Base-by-base conservation (phyloP, 1,139 yeast species). In the Taphrina wiesneri region DNA sequence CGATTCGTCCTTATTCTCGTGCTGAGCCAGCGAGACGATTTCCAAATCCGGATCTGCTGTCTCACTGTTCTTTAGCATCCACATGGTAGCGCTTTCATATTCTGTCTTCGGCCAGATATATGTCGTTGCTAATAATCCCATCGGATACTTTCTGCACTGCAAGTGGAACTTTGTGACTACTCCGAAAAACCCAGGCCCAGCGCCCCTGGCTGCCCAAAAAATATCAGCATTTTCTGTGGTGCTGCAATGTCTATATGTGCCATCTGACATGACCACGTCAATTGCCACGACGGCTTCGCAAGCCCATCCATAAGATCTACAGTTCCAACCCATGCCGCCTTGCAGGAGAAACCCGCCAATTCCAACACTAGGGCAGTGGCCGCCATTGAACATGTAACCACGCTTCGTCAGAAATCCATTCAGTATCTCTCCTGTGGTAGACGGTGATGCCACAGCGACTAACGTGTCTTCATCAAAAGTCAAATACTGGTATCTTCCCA, bases 251-350 rank as follows among this genome's bases (percentile, higher is more conserved):
- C n/a, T 41, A 5, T 2, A 41, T 2, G 46, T 41, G 3, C 46
- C 46, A 4, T 41, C 46, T 9, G 46, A n/a, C 46, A 41, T 41
- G 46, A 41, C 46, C 1, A 41, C 46, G n/a, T 41, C 46, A 7
- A 41, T 41, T 2, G 19, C 46, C 7, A 41, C 46, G 21, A 41
- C 46, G n/a, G 46, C 13, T 19, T 41, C 46, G 23, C 46, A 41
- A 7, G 46, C 46, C 46, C 46, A 41, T n/a, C 46, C 46, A 41
- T 41, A 41, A 41, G 46, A 41, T 41, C 46, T 41, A n/a, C 46
- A 41, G 5, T 41, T 41, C 46, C 46, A 41, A n/a, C 46, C 46
- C 46, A 41, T 41, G 21, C 46, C 46, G 46, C 46, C 46, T 7
- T 41, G 46, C 13, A 41, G 46, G 2, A 41, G 17, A n/a, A 41